Evolutionary conservation across 768 basidiomycete genomes (phyloP).

Genomic region (Pleurotus pulmonarius): DNA sequence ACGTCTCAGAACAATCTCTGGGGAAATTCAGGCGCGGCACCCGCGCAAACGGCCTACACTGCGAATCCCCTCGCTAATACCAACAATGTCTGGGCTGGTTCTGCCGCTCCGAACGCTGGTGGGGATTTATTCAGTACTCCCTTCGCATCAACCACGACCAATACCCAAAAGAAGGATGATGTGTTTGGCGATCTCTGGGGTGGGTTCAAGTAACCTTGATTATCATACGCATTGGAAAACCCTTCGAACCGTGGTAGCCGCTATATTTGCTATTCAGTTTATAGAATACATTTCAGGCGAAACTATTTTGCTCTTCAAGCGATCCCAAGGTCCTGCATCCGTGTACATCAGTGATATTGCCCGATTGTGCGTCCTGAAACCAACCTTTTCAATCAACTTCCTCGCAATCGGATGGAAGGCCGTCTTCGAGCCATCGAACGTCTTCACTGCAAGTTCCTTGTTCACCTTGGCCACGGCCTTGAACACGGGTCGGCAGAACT

Average conservation of each 20-base stretch:
- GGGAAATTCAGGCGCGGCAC: conserved; percentile 22
- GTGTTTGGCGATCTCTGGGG: conserved; percentile 84
- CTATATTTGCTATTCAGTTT: neutral
- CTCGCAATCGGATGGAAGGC: conserved; percentile 77
- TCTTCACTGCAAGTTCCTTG: conserved; percentile 42
- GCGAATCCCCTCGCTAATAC: conserved; percentile 27
- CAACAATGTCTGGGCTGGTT: conserved; percentile 57
- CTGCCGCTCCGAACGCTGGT: conserved; percentile 21
- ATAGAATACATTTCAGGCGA: conserved; percentile 3
- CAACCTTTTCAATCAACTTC: conserved; percentile 72
- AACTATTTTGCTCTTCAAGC: neutral
- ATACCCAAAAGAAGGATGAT: conserved; percentile 62
- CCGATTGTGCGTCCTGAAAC: conserved; percentile 8
- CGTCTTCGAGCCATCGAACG: conserved; percentile 43
- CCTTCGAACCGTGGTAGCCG: neutral
- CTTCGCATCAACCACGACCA: conserved; percentile 22
- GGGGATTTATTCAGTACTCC: conserved; percentile 32
- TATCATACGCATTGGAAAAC: too few species aligned
- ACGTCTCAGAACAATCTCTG: conserved; percentile 38
- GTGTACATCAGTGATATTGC: neutral
- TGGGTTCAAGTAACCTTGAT: conserved; percentile 58
- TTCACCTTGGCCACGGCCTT: conserved; percentile 52
- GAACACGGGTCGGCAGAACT: conserved; percentile 75
- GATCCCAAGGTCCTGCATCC: conserved; percentile 11
- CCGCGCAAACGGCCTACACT: conserved; percentile 18